Evolutionary conservation across 2,329 filamentous ascomycete species (phyloP).

Genomic region (Fusarium devonianum): DNA sequence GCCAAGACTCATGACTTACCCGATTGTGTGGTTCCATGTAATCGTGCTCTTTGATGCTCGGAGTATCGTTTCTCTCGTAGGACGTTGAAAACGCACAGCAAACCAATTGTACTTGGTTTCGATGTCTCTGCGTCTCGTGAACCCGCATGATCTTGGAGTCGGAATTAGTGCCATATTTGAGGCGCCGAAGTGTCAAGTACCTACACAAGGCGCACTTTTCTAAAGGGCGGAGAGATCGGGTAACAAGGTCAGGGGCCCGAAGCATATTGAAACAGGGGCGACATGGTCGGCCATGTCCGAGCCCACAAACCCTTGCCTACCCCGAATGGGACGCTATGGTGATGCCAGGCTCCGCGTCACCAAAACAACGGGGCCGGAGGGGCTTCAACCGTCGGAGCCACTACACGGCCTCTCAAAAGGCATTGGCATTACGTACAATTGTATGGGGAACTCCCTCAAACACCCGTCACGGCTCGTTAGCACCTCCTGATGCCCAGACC

Average conservation of each 20-base stretch:
- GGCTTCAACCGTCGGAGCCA: constrained; percentile 19
- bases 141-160: too few species aligned
- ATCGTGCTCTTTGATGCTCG: too few species aligned
- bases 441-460: constrained; percentile 26
- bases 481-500: constrained; percentile 11
- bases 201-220: too few species aligned
- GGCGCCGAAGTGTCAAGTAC: too few species aligned
- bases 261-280: constrained; percentile 24
- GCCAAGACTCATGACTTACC: constrained; percentile 6
- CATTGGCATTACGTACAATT: constrained; percentile 40
- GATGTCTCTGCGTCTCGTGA: too few species aligned
- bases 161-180: too few species aligned
- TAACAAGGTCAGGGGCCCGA: constrained; percentile 21
- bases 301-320: constrained; percentile 17
- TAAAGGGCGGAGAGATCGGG: constrained; percentile 7
- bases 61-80: too few species aligned
- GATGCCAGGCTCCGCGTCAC: constrained; percentile 16
- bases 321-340: constrained; percentile 5
- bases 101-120: too few species aligned
- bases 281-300: constrained; percentile 37
- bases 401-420: constrained; percentile 15
- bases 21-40: not conserved
- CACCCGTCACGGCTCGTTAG: constrained; percentile 9
- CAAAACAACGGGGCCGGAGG: constrained; percentile 29
- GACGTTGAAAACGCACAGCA: too few species aligned